Evolutionary conservation across 495 filamentous ascomycete genomes (phyloP).

Genomic region (Podospora anserina): DNA sequence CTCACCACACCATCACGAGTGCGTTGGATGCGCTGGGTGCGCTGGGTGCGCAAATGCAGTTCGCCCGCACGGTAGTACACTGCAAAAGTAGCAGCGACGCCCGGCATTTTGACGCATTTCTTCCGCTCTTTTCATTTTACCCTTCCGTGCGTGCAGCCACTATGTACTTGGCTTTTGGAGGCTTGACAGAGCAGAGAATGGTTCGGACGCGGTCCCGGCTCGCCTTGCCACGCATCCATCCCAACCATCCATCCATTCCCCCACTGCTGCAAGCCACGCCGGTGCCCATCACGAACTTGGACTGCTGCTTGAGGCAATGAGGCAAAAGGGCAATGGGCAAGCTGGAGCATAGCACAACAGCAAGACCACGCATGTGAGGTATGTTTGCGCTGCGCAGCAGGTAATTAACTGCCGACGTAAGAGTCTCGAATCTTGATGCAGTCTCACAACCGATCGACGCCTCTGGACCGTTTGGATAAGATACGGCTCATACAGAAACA

Average conservation of each 20-base stretch:
- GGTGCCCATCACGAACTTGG: not conserved
- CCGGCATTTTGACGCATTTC: not conserved
- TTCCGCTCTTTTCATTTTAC: not conserved
- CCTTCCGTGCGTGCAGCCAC: not conserved
- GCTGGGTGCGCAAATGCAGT: not conserved
- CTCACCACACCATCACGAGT: constrained; percentile 1
- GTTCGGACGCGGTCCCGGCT: not conserved
- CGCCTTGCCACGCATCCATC: not conserved
- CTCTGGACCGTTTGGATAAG: not conserved
- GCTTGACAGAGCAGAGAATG: not conserved
- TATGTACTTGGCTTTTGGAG: not conserved
- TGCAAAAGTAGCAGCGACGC: not conserved
- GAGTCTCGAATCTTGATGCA: not conserved
- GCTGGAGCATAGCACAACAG: not conserved
- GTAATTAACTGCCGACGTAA: not conserved
- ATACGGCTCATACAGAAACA: not conserved
- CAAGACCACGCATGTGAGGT: not conserved
- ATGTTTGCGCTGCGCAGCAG: not conserved
- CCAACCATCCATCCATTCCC: too few relatives aligned
- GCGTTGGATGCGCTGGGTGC: not conserved
- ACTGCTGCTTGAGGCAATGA: not conserved
- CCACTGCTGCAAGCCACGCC: not conserved
- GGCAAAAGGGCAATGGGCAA: not conserved
- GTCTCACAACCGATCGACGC: not conserved
- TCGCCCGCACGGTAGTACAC: not conserved